Evolutionary conservation across 2,329 filamentous ascomycete genomes (phyloP).

Genomic region (Penicillium sp.): DNA sequence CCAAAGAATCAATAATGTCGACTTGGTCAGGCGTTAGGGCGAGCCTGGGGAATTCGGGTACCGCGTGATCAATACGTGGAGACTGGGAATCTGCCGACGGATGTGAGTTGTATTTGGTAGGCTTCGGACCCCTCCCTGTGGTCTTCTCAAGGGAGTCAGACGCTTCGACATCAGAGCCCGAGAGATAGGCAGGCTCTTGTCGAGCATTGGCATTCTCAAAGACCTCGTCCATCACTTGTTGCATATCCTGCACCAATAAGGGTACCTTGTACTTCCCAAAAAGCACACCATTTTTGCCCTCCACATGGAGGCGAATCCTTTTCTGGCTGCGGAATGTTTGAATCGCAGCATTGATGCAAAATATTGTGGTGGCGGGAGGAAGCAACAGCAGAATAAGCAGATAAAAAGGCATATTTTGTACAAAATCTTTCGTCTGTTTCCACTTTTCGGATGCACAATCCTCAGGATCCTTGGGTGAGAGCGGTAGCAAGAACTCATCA

Average conservation of each 20-base stretch:
- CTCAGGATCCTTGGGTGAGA: constrained; percentile 19
- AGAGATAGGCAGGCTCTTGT: constrained; percentile 70
- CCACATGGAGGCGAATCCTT: constrained; percentile 74
- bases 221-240: constrained; percentile 72
- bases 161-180: constrained; percentile 26
- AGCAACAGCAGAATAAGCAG: constrained; percentile 68
- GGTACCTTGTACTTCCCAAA: constrained; percentile 73
- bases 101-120: background rate
- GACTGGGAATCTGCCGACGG: background rate
- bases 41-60: constrained; percentile 57
- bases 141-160: constrained; percentile 33
- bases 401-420: constrained; percentile 62
- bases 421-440: constrained; percentile 35
- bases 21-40: constrained; percentile 80
- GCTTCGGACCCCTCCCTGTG: background rate
- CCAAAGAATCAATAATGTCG: constrained; percentile 74
- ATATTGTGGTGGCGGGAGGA: constrained; percentile 69
- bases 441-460: constrained; percentile 34
- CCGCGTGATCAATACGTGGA: background rate
- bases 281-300: constrained; percentile 65
- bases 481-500: constrained; percentile 31
- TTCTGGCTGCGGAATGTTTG: constrained; percentile 73
- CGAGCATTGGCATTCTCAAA: constrained; percentile 71
- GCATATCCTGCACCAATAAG: constrained; percentile 71
- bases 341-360: constrained; percentile 71